Conservation (phyloP, 2,329 filamentous ascomycete genomes). For the Phyllosticta ampelicida region DNA sequence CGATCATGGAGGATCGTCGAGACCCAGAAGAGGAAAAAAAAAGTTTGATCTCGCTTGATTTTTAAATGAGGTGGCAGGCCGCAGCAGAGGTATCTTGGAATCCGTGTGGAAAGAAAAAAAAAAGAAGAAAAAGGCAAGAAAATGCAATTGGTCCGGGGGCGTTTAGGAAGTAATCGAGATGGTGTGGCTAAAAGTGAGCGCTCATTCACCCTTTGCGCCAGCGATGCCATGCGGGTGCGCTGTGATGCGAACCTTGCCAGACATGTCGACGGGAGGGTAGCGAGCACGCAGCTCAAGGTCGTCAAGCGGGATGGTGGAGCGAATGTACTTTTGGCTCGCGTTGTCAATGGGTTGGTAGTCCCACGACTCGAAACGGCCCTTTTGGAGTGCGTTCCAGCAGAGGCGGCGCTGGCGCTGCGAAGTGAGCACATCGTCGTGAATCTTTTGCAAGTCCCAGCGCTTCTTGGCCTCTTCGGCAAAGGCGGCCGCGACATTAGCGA, state of each 20-base stretch:
- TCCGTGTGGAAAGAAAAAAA: background rate
- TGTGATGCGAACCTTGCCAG: conserved; percentile 28
- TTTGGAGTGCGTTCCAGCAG: conserved; percentile 68
- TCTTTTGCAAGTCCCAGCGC: conserved; percentile 72
- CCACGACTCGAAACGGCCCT: conserved; percentile 71
- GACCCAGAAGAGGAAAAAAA: background rate
- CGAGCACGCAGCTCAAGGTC: conserved; percentile 67
- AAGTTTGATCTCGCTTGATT: background rate
- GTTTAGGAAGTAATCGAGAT: background rate
- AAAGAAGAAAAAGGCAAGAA: background rate
- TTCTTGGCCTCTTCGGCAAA: conserved; percentile 64
- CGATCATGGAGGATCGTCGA: background rate
- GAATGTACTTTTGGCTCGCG: conserved; percentile 67
- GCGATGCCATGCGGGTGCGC: conserved; percentile 24
- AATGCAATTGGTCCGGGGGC: background rate
- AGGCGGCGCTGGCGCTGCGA: conserved; percentile 72
- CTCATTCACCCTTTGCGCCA: conserved; percentile 25
- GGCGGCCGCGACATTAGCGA: conserved; percentile 37
- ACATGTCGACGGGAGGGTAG: conserved; percentile 48
- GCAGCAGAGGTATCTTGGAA: background rate
- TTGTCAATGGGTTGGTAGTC: conserved; percentile 70
- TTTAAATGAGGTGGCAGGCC: background rate
- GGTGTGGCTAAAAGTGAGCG: background rate
- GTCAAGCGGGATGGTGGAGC: conserved; percentile 69
- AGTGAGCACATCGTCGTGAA: conserved; percentile 61